phyloP scores from a whole-genome alignment of 495 filamentous ascomycete species.

The Durotheca rogersii region DNA sequence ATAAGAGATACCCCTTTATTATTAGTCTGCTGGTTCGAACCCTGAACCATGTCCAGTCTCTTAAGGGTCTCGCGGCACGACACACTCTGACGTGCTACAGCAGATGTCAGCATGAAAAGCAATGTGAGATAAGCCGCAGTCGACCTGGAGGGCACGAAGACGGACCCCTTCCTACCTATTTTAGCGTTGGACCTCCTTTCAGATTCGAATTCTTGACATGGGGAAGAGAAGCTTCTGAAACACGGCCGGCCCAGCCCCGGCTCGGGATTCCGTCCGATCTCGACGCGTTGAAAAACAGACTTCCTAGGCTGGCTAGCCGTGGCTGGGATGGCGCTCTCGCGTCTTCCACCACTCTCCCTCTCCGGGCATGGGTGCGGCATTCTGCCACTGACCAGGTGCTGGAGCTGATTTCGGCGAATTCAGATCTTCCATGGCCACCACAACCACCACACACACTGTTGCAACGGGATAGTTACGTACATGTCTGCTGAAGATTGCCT shows the following conservation, averaged over 20 bases:
- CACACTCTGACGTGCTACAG: constrained; percentile 25
- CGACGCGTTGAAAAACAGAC: constrained; percentile 8
- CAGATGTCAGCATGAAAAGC: constrained; percentile 28
- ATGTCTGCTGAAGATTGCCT: constrained; percentile 25
- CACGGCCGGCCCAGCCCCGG: constrained; percentile 26
- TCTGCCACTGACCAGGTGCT: constrained; percentile 15
- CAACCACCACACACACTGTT: too few relatives aligned
- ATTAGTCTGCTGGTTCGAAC: constrained; percentile 23
- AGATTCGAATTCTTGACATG: constrained; percentile 31
- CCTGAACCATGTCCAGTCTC: constrained; percentile 32
- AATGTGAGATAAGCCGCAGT: constrained; percentile 17
- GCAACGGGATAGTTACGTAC: constrained; percentile 14
- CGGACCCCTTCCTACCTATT: constrained; percentile 24
- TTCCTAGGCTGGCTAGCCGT: constrained; percentile 5
- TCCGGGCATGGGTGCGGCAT: constrained; percentile 3
- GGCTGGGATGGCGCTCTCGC: constrained; percentile 3
- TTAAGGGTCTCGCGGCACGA: constrained; percentile 27
- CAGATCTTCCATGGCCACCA: constrained; percentile 25
- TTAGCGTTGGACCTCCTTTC: constrained; percentile 32
- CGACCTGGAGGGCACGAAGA: constrained; percentile 23
- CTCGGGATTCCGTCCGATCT: constrained; percentile 32
- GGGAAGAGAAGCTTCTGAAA: constrained; percentile 33
- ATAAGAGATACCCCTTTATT: constrained; percentile 29
- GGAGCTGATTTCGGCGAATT: constrained; percentile 31
- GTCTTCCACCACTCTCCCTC: too few relatives aligned